Percentiles rank a stretch among this genome's conserved stretches.
phyloP scores from a whole-genome alignment of 495 filamentous ascomycete genomes.

The Xylaria intraflava region DNA sequence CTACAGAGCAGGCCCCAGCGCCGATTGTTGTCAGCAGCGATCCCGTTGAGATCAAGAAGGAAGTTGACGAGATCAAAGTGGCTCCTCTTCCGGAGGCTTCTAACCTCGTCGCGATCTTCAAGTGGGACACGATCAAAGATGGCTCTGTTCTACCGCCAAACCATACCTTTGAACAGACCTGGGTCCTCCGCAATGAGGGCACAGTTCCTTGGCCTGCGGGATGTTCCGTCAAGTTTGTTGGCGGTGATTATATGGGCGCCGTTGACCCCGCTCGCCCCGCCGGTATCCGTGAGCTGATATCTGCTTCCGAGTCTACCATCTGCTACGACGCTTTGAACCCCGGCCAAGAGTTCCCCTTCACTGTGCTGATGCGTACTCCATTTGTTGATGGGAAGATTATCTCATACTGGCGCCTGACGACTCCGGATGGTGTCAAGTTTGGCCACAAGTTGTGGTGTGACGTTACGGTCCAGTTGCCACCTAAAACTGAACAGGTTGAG shows the following conservation, averaged over 20 bases:
- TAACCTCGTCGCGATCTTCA: slow-evolving; percentile 64
- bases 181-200: slow-evolving; percentile 85
- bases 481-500: slow-evolving; percentile 13
- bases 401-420: slow-evolving; percentile 94
- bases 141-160: slow-evolving; percentile 63
- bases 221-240: slow-evolving; percentile 83
- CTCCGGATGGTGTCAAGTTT: slow-evolving; percentile 72
- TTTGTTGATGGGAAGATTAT: slow-evolving; percentile 64
- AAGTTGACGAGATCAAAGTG: neutral
- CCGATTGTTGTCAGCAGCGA: slow-evolving; percentile 13
- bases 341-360: slow-evolving; percentile 72
- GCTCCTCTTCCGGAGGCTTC: neutral
- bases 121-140: slow-evolving; percentile 72
- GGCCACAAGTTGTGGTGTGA: slow-evolving; percentile 96
- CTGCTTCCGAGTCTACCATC: slow-evolving; percentile 73
- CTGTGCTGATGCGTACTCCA: slow-evolving; percentile 75
- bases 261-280: slow-evolving; percentile 71
- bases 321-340: slow-evolving; percentile 59
- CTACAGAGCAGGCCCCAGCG: slow-evolving; percentile 35
- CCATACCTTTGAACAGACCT: slow-evolving; percentile 77
- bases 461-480: slow-evolving; percentile 53
- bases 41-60: neutral
- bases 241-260: slow-evolving; percentile 92
- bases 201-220: slow-evolving; percentile 75
- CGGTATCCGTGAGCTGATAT: slow-evolving; percentile 61